Evolutionary conservation across 2,329 filamentous ascomycete species (phyloP).

Genomic region (Ophiostoma perfectum): DNA sequence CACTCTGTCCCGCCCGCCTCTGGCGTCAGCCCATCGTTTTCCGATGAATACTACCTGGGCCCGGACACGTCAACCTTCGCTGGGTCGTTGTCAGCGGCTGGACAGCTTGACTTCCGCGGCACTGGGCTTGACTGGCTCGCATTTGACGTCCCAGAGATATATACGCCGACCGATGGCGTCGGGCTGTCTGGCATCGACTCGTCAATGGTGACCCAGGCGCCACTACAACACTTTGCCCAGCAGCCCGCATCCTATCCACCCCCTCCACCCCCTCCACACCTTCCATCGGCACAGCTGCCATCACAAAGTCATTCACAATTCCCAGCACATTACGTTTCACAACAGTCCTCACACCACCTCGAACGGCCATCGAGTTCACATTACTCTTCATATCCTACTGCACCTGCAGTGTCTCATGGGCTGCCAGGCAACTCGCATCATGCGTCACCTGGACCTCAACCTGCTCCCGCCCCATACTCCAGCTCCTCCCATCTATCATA

Average conservation of each 20-base stretch:
- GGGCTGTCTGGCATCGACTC: conserved; percentile 3
- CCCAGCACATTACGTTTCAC: neutral
- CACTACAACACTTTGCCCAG: neutral
- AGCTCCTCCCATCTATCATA: neutral
- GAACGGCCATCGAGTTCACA: neutral
- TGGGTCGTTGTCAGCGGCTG: conserved; percentile 20
- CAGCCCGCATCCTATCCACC: neutral
- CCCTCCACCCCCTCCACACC: neutral
- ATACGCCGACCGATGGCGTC: neutral
- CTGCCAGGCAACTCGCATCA: neutral
- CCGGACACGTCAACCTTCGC: conserved; percentile 19
- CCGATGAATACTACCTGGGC: conserved; percentile 20
- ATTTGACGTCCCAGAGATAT: conserved; percentile 22
- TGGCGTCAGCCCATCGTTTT: conserved; percentile 19
- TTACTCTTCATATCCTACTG: too few species aligned
- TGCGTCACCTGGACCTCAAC: neutral
- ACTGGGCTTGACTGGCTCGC: conserved; percentile 25
- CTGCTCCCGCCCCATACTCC: neutral
- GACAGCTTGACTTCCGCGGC: conserved; percentile 23
- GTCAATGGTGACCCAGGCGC: neutral
- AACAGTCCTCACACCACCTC: neutral
- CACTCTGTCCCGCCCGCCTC: neutral
- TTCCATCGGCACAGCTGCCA: neutral
- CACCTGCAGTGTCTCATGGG: neutral
- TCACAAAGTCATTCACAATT: neutral